Evolutionary conservation across 805 yeast genomes (phyloP).

Genomic region (Hanseniaspora nectarophila): DNA sequence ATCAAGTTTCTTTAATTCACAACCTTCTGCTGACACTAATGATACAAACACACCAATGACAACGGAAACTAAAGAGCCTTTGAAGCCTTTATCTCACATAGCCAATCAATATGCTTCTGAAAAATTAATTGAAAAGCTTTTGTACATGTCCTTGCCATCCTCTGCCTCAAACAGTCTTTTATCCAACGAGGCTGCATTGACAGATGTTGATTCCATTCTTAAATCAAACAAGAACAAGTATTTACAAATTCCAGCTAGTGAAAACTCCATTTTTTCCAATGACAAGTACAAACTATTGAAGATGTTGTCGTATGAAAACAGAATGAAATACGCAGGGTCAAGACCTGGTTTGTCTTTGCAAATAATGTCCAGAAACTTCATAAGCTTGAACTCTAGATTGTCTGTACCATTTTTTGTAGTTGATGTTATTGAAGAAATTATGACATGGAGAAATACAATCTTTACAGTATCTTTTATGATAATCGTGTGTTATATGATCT

Average conservation of each 20-base stretch:
- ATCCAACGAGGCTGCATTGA: conserved; percentile 15
- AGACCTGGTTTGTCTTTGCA: conserved; percentile 64
- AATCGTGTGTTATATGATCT: conserved; percentile 39
- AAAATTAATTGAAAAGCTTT: conserved; percentile 56
- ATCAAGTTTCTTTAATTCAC: conserved; percentile 5
- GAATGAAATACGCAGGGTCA: conserved; percentile 48
- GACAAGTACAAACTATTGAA: conserved; percentile 18
- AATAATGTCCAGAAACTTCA: conserved; percentile 55
- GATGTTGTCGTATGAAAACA: conserved; percentile 32
- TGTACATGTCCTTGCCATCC: conserved; percentile 63
- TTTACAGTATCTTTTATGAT: conserved; percentile 48
- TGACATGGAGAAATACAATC: conserved; percentile 54
- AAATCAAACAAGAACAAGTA: conserved; percentile 10
- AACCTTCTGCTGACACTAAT: not conserved
- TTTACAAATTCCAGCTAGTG: conserved; percentile 3
- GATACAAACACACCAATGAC: not conserved
- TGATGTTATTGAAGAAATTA: conserved; percentile 43
- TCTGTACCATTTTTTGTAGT: conserved; percentile 49
- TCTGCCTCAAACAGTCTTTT: conserved; percentile 36
- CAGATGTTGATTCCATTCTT: not conserved
- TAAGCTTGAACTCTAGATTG: conserved; percentile 48
- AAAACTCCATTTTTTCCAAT: conserved; percentile 16
- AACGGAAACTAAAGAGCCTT: conserved; percentile 2
- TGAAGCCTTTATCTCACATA: conserved; percentile 8
- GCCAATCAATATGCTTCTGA: conserved; percentile 40